Base-by-base conservation (phyloP, 1,284 basidiomycete genomes). In the Malassezia pachydermatis region DNA sequence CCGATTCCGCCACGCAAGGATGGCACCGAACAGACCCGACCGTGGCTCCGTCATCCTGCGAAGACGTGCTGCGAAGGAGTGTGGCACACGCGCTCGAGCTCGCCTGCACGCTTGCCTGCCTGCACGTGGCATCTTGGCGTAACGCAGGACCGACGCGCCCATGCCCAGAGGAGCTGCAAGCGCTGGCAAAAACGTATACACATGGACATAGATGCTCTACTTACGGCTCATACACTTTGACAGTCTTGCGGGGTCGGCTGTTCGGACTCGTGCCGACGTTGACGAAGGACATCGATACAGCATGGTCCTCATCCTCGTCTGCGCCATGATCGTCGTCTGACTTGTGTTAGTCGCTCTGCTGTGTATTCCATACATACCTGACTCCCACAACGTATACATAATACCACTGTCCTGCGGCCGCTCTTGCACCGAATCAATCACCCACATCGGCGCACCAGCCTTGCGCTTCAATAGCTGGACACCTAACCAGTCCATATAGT, bases 401-500 rank as follows among this genome's bases (percentile, higher is more conserved):
- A 14, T 24, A 23, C 41, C 44, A 30, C 34, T 22, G 14, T 29
- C 48, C 23, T 37, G 28, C 22, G 20, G 3, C n/a, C 17, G 23
- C 2, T 36, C 51, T 9, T 49, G 35, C 19, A 54, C 54, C 6
- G 54, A 23, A 13, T 56, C 60, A 14, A 64, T 55, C 7, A 64
- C 39, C 56, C 60, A 64, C 13, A 56, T 46, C 3, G 55, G 35
- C 14, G 51, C 55, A 9, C 60, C 60, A 4, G 43, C 28, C 32
- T 40, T 53, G 25, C 52, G 49, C 13, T 40, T 45, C 34, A 60
- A 41, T 19, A 64, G 33, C 36, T 64, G 60, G 8, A 39, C 43
- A 25, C 60, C 62, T 7, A 64, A 58, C 58, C 60, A 62, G 48
- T 64, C 60, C 20, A 64, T 30, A 22, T 62, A 60, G 8, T 34